Conservation (phyloP, 164 flowering plant species). For the grape (Vitis vinifera) region DNA sequence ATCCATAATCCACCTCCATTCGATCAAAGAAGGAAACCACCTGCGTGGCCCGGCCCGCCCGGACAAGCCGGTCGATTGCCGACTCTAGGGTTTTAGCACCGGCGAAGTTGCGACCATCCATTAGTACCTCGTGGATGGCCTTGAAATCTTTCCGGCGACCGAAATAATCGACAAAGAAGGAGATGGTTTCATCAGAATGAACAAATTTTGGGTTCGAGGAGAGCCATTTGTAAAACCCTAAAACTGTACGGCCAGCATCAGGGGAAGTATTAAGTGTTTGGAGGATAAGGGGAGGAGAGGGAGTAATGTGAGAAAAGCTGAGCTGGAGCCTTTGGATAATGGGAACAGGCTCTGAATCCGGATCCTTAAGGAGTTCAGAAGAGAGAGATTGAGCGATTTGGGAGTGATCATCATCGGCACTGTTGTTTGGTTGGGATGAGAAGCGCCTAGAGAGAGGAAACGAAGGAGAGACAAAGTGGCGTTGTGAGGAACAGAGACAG, state of each 20-base stretch:
- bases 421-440: conserved; percentile 12
- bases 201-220: conserved; percentile 39
- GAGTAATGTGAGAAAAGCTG: conserved; percentile 56
- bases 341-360: conserved; percentile 43
- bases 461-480: not conserved
- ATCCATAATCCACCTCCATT: conserved; percentile 78
- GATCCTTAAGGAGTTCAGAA: conserved; percentile 51
- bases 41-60: conserved; percentile 75
- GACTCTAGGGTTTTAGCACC: conserved; percentile 48
- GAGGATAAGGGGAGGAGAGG: conserved; percentile 47
- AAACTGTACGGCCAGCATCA: conserved; percentile 67
- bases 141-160: conserved; percentile 91
- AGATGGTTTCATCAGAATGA: conserved; percentile 54
- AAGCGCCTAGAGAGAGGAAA: conserved; percentile 13
- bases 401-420: conserved; percentile 15
- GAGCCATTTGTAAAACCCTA: conserved; percentile 69
- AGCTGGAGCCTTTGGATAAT: conserved; percentile 60
- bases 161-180: conserved; percentile 63
- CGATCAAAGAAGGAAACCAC: conserved; percentile 64
- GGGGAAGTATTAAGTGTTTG: conserved; percentile 57
- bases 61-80: conserved; percentile 52
- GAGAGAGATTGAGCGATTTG: conserved; percentile 52
- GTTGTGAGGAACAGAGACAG: conserved; percentile 5
- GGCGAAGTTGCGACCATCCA: conserved; percentile 29
- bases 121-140: conserved; percentile 54